Conservation (phyloP, 257 asterid genomes). For the Nicotiana tomentosiformis region DNA sequence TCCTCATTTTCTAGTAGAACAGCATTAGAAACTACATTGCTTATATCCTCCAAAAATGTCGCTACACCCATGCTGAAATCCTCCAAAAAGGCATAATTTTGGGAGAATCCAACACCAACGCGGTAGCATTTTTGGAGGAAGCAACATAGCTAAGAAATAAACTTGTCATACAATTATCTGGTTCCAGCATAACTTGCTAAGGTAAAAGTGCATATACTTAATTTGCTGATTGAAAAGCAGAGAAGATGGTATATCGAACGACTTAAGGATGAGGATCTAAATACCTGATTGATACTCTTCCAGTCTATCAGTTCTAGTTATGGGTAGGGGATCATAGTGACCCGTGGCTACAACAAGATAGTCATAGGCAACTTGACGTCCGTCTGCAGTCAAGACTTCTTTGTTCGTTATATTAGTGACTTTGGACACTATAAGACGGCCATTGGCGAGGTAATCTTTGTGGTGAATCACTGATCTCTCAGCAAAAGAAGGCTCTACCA, state of each 20-base stretch:
- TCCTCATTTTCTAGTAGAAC: too few species aligned
- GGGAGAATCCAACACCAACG: too few species aligned
- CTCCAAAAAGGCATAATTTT: too few species aligned
- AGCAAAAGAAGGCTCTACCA: conserved; percentile 72
- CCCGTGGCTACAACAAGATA: conserved; percentile 88
- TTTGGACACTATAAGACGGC: conserved; percentile 55
- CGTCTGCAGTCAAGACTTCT: conserved; percentile 60
- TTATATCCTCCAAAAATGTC: too few species aligned
- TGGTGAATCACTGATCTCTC: conserved; percentile 71
- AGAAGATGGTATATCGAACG: not conserved
- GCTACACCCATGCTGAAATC: too few species aligned
- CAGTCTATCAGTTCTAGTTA: conserved; percentile 40
- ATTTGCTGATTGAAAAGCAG: not conserved
- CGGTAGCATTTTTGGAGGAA: too few species aligned
- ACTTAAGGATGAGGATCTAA: not conserved
- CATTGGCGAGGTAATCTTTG: conserved; percentile 72
- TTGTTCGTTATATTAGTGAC: conserved; percentile 50
- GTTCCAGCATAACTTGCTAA: too few species aligned
- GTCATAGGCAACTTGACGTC: conserved; percentile 51
- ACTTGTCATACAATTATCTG: too few species aligned
- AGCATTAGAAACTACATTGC: too few species aligned
- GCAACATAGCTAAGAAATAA: too few species aligned
- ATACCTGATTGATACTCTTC: conserved; percentile 49
- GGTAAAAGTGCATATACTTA: not conserved
- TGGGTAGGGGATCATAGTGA: conserved; percentile 51